Percentiles rank a stretch among this genome's conserved stretches.
Evolutionary conservation across 805 yeast genomes (phyloP).

Genomic region (Yamadazyma laniorum): DNA sequence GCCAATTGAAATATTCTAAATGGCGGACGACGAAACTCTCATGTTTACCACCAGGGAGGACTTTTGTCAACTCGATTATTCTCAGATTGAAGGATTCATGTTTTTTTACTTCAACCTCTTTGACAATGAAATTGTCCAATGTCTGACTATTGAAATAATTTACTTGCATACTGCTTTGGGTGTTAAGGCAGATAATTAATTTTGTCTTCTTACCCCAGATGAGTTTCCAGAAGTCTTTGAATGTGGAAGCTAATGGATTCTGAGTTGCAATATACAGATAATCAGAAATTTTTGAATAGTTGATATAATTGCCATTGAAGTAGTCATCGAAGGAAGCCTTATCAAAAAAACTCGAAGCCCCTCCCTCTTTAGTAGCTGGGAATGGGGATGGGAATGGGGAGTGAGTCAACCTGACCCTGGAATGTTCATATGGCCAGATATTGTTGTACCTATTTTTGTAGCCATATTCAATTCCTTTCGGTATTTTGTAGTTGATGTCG

Average conservation of each 20-base stretch:
- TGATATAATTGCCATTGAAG: constrained; percentile 45
- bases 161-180: constrained; percentile 11
- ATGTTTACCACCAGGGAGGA: constrained; percentile 1
- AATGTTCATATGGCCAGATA: constrained; percentile 50
- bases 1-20: constrained; percentile 44
- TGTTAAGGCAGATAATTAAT: constrained; percentile 36
- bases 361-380: not conserved
- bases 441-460: constrained; percentile 45
- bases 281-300: constrained; percentile 22
- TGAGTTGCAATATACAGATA: constrained; percentile 45
- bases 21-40: constrained; percentile 26
- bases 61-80: constrained; percentile 14
- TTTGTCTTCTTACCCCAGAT: constrained; percentile 34
- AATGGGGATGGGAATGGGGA: constrained; percentile 14
- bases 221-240: constrained; percentile 44
- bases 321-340: constrained; percentile 30
- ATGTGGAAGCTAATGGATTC: constrained; percentile 40
- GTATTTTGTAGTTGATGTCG: constrained; percentile 35
- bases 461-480: constrained; percentile 45
- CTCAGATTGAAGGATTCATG: constrained; percentile 18
- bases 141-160: constrained; percentile 20
- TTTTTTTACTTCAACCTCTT: constrained; percentile 8
- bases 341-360: constrained; percentile 12
- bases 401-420: constrained; percentile 36
- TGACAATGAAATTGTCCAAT: constrained; percentile 16